Conservation (phyloP, 768 basidiomycete species). For the Mycena vulgaris region DNA sequence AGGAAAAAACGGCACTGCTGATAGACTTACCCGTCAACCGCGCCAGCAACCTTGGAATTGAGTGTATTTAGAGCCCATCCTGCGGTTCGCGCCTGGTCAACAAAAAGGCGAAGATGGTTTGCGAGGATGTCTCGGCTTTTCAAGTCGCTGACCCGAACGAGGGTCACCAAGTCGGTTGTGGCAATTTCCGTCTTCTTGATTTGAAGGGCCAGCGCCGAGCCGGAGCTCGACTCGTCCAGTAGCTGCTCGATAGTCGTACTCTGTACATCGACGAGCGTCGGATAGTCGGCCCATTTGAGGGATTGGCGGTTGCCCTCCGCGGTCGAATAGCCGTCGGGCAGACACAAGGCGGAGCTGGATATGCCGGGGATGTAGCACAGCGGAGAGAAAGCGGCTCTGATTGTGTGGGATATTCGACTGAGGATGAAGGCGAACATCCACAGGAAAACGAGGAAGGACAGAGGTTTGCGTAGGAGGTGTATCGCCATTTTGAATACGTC, state of each 20-base stretch:
- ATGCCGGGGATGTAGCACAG: conserved; percentile 76
- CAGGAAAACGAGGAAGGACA: conserved; percentile 67
- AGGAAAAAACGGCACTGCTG: neutral
- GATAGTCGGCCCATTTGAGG: conserved; percentile 72
- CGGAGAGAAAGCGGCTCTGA: conserved; percentile 68
- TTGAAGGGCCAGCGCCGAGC: conserved; percentile 73
- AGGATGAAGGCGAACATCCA: conserved; percentile 65
- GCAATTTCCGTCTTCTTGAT: conserved; percentile 87
- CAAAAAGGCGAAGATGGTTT: conserved; percentile 66
- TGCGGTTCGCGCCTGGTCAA: conserved; percentile 72
- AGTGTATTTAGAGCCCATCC: conserved; percentile 74
- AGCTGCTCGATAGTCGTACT: conserved; percentile 75
- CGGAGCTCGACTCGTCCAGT: conserved; percentile 70
- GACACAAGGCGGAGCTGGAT: conserved; percentile 64
- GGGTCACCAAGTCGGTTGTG: conserved; percentile 73
- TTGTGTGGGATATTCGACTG: conserved; percentile 54
- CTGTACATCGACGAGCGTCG: conserved; percentile 72
- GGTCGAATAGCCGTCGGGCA: conserved; percentile 23
- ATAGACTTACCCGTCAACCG: conserved; percentile 78
- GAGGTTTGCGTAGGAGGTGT: conserved; percentile 67
- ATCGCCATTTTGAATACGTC: conserved; percentile 66
- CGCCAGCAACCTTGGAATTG: conserved; percentile 77
- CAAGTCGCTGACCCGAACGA: conserved; percentile 76
- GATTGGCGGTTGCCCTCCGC: conserved; percentile 25
- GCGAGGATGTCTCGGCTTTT: conserved; percentile 72